Percentiles rank a stretch among this genome's conserved stretches.
Evolutionary conservation across 306 rosid genomes (phyloP).

Genomic region (Gleditsia sinensis): DNA sequence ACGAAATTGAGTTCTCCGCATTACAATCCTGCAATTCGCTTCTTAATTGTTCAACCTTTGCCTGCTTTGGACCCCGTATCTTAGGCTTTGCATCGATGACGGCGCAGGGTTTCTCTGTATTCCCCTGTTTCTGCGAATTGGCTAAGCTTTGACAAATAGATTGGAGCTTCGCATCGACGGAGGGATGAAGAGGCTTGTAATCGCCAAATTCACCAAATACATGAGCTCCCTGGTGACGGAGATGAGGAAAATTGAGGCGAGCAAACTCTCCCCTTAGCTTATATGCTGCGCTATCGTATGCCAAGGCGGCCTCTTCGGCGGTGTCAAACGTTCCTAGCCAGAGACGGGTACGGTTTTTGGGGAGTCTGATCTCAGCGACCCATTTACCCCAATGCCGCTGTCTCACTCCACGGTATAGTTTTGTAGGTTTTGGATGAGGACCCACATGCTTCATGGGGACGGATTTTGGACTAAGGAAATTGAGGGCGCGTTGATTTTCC

Average conservation of each 20-base stretch:
- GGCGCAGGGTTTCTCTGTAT: constrained; percentile 35
- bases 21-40: constrained; percentile 36
- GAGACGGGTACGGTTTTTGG: constrained; percentile 85
- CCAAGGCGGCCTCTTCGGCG: constrained; percentile 88
- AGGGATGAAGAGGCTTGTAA: constrained; percentile 69
- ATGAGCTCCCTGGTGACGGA: constrained; percentile 46
- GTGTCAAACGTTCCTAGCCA: constrained; percentile 96
- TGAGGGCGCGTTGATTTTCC: constrained; percentile 12
- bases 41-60: constrained; percentile 18
- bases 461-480: constrained; percentile 50
- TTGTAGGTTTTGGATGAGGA: constrained; percentile 46
- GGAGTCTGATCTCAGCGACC: constrained; percentile 96
- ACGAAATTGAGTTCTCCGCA: constrained; percentile 39
- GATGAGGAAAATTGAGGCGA: constrained; percentile 81
- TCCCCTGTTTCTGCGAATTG: constrained; percentile 50
- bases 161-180: constrained; percentile 80
- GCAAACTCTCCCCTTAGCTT: constrained; percentile 88
- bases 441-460: constrained; percentile 62
- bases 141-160: constrained; percentile 68
- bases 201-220: constrained; percentile 54
- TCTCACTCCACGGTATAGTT: constrained; percentile 86
- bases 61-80: background rate
- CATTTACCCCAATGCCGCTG: constrained; percentile 97
- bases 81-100: constrained; percentile 42
- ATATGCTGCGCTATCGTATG: constrained; percentile 82